Evolutionary conservation across 2,329 filamentous ascomycete genomes (phyloP).

Genomic region (Paradendryphiella salina): DNA sequence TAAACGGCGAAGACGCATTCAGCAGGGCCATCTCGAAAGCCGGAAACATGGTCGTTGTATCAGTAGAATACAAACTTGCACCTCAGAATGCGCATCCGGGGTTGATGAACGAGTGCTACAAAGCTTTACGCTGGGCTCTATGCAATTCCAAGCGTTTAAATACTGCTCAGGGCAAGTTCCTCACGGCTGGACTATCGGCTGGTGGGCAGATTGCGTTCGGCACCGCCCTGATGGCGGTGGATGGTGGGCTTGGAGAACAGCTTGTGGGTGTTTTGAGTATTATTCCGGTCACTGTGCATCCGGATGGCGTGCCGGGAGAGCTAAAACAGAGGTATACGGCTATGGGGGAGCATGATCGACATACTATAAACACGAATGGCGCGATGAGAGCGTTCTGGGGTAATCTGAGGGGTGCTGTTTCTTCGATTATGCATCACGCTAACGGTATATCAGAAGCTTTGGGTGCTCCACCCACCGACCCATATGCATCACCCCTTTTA

Average conservation of each 20-base stretch:
- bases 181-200: conserved; percentile 47
- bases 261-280: conserved; percentile 48
- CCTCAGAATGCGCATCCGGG: conserved; percentile 42
- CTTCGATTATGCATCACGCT: too few species aligned
- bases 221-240: conserved; percentile 45
- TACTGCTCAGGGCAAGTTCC: conserved; percentile 34
- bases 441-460: conserved; percentile 21
- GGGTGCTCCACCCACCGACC: conserved; percentile 35
- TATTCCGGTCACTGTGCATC: conserved; percentile 46
- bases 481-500: conserved; percentile 40
- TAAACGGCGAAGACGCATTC: conserved; percentile 40
- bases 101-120: conserved; percentile 44
- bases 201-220: conserved; percentile 47
- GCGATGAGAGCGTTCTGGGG: conserved; percentile 45
- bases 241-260: conserved; percentile 38
- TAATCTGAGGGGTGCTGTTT: too few species aligned
- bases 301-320: conserved; percentile 43
- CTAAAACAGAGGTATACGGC: conserved; percentile 42
- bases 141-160: conserved; percentile 30
- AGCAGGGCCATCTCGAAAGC: conserved; percentile 32
- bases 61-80: conserved; percentile 44
- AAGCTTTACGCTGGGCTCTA: conserved; percentile 40
- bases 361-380: conserved; percentile 43
- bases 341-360: conserved; percentile 44
- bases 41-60: conserved; percentile 38